Conservation (phyloP, 352 stramenopile genomes). For the Globisporangium mamillatum region DNA sequence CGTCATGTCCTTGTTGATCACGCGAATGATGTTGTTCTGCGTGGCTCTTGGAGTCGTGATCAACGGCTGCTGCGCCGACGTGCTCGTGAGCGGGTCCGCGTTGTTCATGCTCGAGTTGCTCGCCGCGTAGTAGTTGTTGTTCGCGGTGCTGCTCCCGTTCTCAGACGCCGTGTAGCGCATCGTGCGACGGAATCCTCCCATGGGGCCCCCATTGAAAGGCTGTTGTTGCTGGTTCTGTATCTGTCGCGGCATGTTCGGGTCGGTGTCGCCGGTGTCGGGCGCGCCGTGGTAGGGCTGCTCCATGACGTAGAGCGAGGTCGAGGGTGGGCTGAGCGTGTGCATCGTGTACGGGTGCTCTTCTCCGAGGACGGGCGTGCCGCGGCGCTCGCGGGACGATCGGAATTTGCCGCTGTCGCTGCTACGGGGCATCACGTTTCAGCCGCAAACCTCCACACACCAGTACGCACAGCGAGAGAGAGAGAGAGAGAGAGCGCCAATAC, state of each 20-base stretch:
- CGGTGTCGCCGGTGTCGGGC: slow-evolving; percentile 23
- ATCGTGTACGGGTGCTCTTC: slow-evolving; percentile 69
- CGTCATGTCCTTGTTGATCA: slow-evolving; percentile 91
- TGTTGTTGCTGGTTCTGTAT: slow-evolving; percentile 17
- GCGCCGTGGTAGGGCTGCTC: slow-evolving; percentile 38
- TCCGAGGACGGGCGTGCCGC: slow-evolving; percentile 60
- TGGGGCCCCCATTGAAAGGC: slow-evolving; percentile 3
- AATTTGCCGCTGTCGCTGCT: slow-evolving; percentile 18
- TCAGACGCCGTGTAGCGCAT: slow-evolving; percentile 18
- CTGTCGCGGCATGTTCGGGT: slow-evolving; percentile 2
- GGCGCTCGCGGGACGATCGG: slow-evolving; percentile 39
- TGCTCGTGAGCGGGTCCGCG: slow-evolving; percentile 31
- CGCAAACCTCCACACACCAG: not conserved
- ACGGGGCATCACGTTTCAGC: slow-evolving; percentile 15
- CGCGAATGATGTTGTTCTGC: slow-evolving; percentile 80
- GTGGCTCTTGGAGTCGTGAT: slow-evolving; percentile 53
- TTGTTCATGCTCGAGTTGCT: slow-evolving; percentile 20
- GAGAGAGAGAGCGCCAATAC: not conserved
- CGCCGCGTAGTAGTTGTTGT: slow-evolving; percentile 37
- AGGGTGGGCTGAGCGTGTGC: slow-evolving; percentile 42
- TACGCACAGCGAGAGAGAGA: slow-evolving; percentile 2
- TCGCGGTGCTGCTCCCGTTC: slow-evolving; percentile 10
- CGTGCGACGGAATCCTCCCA: slow-evolving; percentile 22
- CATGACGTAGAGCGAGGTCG: slow-evolving; percentile 66
- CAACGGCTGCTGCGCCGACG: slow-evolving; percentile 60